Evolutionary conservation across 305 asterid genomes (phyloP).

Genomic region (Fraxinus dipetala): DNA sequence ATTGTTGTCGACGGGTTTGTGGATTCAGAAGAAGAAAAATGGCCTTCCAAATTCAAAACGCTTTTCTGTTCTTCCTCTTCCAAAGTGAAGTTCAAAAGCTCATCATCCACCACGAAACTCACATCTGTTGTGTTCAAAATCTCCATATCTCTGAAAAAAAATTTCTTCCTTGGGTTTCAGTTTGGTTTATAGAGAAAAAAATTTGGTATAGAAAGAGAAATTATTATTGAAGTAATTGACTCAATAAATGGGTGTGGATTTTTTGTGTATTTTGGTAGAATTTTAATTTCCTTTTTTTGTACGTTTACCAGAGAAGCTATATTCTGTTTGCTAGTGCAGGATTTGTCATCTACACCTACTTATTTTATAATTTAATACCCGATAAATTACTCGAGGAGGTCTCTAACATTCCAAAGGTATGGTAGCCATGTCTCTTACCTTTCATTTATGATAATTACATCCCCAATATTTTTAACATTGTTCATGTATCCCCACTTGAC

Average conservation of each 20-base stretch:
- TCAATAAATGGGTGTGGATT: not conserved
- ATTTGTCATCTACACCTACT: not conserved
- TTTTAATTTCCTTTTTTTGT: conserved; percentile 2
- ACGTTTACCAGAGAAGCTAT: not conserved
- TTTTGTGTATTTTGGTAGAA: not conserved
- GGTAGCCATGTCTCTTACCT: not conserved
- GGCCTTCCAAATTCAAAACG: conserved; percentile 22
- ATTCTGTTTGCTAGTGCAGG: not conserved
- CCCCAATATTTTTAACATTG: not conserved
- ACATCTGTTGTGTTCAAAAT: conserved; percentile 30
- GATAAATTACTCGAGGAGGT: not conserved
- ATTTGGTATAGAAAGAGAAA: not conserved
- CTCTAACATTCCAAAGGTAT: not conserved
- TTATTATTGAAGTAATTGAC: not conserved
- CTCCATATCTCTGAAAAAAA: conserved; percentile 12
- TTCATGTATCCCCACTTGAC: not conserved
- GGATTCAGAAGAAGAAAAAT: conserved; percentile 27
- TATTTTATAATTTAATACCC: too few relatives aligned
- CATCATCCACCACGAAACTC: conserved; percentile 52
- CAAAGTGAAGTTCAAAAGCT: conserved; percentile 62
- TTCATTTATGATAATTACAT: not conserved
- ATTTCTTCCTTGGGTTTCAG: conserved; percentile 10
- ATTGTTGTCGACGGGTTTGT: conserved; percentile 25
- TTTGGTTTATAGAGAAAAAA: conserved; percentile 14
- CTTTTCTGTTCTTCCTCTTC: conserved; percentile 31